Conservation (phyloP, 768 basidiomycete genomes). For the Tephrocybe rancida region DNA sequence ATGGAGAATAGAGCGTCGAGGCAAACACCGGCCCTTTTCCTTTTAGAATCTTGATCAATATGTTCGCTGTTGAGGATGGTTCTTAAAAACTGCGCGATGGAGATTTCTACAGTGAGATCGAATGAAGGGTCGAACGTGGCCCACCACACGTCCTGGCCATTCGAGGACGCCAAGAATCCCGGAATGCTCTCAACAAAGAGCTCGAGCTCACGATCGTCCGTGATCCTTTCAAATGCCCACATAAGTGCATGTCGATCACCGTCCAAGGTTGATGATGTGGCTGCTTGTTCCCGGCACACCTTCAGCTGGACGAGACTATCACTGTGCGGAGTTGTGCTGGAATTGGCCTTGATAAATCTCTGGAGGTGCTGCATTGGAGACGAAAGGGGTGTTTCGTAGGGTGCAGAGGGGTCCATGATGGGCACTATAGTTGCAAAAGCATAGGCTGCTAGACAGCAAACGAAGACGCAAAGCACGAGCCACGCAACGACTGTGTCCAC, state of each 20-base stretch:
- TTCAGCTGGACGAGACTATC: background rate
- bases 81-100: background rate
- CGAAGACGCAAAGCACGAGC: background rate
- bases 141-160: constrained; percentile 1
- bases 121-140: background rate
- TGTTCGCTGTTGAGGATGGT: background rate
- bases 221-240: constrained; percentile 2
- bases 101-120: background rate
- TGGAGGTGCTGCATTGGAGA: background rate
- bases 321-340: background rate
- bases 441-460: background rate
- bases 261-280: background rate
- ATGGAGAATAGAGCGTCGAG: background rate
- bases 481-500: background rate
- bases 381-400: constrained; percentile 8
- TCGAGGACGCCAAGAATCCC: constrained; percentile 1
- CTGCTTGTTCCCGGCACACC: background rate
- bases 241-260: background rate
- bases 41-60: background rate
- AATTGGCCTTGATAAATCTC: too few species aligned
- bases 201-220: constrained; percentile 4
- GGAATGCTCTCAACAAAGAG: constrained; percentile 8
- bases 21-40: background rate
- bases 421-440: constrained; percentile 3
- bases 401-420: background rate